Conservation (phyloP, 1,284 basidiomycete species). For the Mycena citricolor region DNA sequence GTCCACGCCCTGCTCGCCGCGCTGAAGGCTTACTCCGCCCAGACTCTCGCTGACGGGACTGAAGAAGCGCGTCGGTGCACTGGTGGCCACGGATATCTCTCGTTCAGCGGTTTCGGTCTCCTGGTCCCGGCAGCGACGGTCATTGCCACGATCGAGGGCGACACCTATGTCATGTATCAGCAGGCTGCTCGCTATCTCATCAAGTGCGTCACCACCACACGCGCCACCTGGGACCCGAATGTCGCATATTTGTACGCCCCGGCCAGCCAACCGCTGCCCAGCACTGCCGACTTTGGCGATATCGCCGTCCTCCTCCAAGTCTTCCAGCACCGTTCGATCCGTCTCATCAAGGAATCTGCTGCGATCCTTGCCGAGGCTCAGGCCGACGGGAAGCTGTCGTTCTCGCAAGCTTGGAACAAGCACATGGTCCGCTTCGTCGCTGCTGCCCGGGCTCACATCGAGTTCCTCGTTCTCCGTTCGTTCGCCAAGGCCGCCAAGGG, state of each 20-base stretch:
- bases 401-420: constrained; percentile 25
- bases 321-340: constrained; percentile 8
- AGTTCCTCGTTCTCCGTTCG: constrained; percentile 24
- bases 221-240: not conserved
- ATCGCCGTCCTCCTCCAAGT: constrained; percentile 8
- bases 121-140: constrained; percentile 22
- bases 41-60: constrained; percentile 23
- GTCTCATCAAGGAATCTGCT: constrained; percentile 19
- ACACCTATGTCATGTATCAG: constrained; percentile 30
- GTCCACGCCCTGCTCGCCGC: constrained; percentile 22
- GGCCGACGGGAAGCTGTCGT: constrained; percentile 4
- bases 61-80: constrained; percentile 28
- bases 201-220: constrained; percentile 18
- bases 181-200: constrained; percentile 27
- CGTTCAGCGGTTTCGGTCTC: constrained; percentile 25
- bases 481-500: constrained; percentile 18
- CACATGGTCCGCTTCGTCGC: constrained; percentile 26
- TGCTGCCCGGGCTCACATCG: constrained; percentile 26
- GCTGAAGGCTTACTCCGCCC: constrained; percentile 26
- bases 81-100: constrained; percentile 26
- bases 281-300: constrained; percentile 18
- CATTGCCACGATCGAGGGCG: constrained; percentile 26
- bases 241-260: not conserved
- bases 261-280: not conserved
- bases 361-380: constrained; percentile 15